Evolutionary conservation across 805 yeast species (phyloP).

Genomic region (Lipomyces oligophaga): DNA sequence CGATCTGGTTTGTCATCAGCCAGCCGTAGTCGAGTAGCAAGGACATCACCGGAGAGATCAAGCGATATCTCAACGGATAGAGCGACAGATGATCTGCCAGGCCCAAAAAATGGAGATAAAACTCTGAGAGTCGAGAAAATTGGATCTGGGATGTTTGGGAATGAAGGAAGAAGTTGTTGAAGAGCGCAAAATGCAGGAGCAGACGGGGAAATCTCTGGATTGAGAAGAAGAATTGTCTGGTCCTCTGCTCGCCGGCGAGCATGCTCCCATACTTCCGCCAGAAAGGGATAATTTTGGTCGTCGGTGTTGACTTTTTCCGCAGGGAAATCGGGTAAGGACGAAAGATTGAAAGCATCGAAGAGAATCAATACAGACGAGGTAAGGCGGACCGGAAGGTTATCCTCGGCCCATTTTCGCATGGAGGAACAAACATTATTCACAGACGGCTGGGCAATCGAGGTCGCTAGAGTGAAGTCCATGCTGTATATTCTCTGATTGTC

Average conservation of each 20-base stretch:
- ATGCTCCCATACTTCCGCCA: slow-evolving; percentile 40
- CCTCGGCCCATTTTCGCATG: slow-evolving; percentile 11
- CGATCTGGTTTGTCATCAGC: slow-evolving; percentile 21
- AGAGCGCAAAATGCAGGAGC: slow-evolving; percentile 12
- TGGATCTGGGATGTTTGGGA: slow-evolving; percentile 39
- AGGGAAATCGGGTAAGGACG: background rate
- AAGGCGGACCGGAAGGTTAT: slow-evolving; percentile 6
- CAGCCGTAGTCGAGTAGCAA: slow-evolving; percentile 16
- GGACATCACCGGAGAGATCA: slow-evolving; percentile 23
- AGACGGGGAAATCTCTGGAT: slow-evolving; percentile 1
- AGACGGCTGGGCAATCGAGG: slow-evolving; percentile 17
- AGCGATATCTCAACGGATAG: slow-evolving; percentile 21
- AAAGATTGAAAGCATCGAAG: slow-evolving; percentile 4
- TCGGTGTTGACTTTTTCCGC: slow-evolving; percentile 1
- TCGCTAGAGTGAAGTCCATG: slow-evolving; percentile 20
- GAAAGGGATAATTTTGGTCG: slow-evolving; percentile 33
- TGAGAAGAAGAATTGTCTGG: slow-evolving; percentile 38
- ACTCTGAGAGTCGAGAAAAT: slow-evolving; percentile 39
- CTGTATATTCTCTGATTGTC: too few species aligned
- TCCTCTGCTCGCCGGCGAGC: slow-evolving; percentile 42
- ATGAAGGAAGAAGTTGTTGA: slow-evolving; percentile 30
- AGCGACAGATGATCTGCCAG: slow-evolving; percentile 27
- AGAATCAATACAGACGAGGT: slow-evolving; percentile 18
- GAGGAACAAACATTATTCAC: slow-evolving; percentile 13
- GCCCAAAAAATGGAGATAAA: slow-evolving; percentile 40